Base-by-base conservation (phyloP, 768 basidiomycete genomes). In the Amanita subjunquillea region DNA sequence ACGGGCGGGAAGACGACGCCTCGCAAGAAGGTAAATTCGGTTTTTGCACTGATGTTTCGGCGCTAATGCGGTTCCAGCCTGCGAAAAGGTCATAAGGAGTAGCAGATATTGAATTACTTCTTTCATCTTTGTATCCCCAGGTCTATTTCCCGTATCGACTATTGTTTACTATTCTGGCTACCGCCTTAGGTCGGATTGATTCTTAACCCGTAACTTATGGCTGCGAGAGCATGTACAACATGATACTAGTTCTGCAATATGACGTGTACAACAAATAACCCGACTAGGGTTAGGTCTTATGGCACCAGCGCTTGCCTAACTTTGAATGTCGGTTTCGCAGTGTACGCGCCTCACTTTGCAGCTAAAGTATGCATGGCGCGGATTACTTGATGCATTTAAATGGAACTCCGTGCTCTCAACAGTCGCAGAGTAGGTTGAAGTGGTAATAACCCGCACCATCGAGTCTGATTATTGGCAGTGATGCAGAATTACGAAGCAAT, bases 401-500 rank as follows among this genome's bases (percentile, higher is more conserved):
- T 87, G 85, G 84, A 77, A 81, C 63, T 62, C 77, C 23, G 82
- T 89, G 48, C 51, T 82, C 36, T 66, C 72, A 45, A 76, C 80
- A 1, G 71, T 84, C 38, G 66, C 73, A 40, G 78, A 78, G 87
- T 89, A 67, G 17, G 47, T 48, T 22, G 13, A 27, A 29, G 25
- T 50, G 64, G 59, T 29, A n/a, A 48, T 48, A 48, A 29, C 27
- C 27, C 29, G 3, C 27, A 27, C 27, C 27, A 37, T 46, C 60
- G 36, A 22, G 57, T 48, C 38, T 29, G 12, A 39, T 43, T 45
- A 34, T 23, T 50, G 50, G 43, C 61, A 91, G 87, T 58, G 89
- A 92, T 65, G 64, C 79, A 5, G 87, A 90, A 65, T 79, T 91
- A 52, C 83, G 86, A 13, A 71, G 75, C 51, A 84, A 88, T 63